Conservation (phyloP, 352 stramenopile genomes). For the Achlya hypogyna region DNA sequence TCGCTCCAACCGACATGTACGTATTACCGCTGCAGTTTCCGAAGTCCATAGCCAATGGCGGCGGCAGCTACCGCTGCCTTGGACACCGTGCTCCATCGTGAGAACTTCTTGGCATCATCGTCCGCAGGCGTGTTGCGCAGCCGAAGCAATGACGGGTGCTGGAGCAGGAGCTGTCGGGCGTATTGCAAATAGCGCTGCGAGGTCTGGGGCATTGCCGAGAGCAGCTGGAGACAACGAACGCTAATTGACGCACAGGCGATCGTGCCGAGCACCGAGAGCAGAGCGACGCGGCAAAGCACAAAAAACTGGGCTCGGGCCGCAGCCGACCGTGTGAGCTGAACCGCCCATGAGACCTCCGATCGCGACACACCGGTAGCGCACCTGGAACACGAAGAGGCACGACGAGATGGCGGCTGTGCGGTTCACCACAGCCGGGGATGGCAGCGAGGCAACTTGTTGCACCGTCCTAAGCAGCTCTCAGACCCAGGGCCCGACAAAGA, state of each 20-base stretch:
- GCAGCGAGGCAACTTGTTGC: constrained; percentile 46
- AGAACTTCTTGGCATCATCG: constrained; percentile 7
- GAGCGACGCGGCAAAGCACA: constrained; percentile 44
- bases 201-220: constrained; percentile 30
- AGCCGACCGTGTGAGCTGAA: constrained; percentile 55
- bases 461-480: background rate
- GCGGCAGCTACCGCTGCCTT: constrained; percentile 34
- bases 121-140: constrained; percentile 20
- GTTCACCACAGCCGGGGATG: constrained; percentile 47
- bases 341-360: background rate
- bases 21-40: constrained; percentile 22
- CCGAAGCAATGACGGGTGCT: constrained; percentile 32
- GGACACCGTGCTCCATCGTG: constrained; percentile 27
- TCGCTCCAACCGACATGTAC: too few species aligned
- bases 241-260: constrained; percentile 50
- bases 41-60: constrained; percentile 30
- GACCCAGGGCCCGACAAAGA: background rate
- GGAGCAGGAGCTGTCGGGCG: background rate
- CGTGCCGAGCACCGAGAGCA: constrained; percentile 51
- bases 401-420: constrained; percentile 61
- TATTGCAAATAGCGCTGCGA: constrained; percentile 27
- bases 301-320: constrained; percentile 50
- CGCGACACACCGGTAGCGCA: background rate
- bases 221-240: constrained; percentile 40
- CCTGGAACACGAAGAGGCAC: constrained; percentile 57